Evolutionary conservation across 2,329 filamentous ascomycete genomes (phyloP).

Genomic region (Coniochaeta hoffmannii): DNA sequence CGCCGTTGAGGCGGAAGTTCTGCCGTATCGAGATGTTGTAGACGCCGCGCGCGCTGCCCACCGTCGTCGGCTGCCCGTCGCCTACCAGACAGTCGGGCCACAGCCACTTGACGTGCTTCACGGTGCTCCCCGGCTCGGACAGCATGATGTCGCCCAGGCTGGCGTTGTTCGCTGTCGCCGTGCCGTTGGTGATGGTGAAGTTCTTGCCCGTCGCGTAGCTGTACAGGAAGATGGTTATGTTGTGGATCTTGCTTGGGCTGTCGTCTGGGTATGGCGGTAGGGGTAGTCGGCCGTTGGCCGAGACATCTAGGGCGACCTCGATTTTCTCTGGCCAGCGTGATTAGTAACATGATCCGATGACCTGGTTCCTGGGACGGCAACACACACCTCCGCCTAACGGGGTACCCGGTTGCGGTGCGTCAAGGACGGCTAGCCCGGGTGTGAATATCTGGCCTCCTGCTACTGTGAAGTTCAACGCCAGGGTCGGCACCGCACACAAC

Average conservation of each 20-base stretch:
- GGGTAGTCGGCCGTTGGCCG: conserved; percentile 56
- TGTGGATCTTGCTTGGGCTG: conserved; percentile 50
- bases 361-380: neutral
- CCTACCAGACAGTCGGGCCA: conserved; percentile 65
- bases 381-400: conserved; percentile 54
- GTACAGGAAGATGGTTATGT: conserved; percentile 60
- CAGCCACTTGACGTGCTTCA: conserved; percentile 66
- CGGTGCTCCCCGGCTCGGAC: conserved; percentile 59
- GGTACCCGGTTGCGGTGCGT: conserved; percentile 58
- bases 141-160: conserved; percentile 55
- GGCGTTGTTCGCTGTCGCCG: conserved; percentile 39
- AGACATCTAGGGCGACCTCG: conserved; percentile 60
- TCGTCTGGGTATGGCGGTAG: conserved; percentile 47
- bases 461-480: conserved; percentile 44
- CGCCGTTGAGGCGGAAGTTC: conserved; percentile 57
- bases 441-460: conserved; percentile 62
- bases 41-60: conserved; percentile 45
- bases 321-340: conserved; percentile 35
- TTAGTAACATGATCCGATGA: neutral
- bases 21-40: conserved; percentile 71
- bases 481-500: conserved; percentile 18
- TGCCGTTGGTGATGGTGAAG: conserved; percentile 53
- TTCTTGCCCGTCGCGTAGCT: conserved; percentile 59
- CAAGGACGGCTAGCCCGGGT: conserved; percentile 58
- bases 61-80: conserved; percentile 38